Conservation (phyloP, 495 filamentous ascomycete genomes). For the Podospora sp. region DNA sequence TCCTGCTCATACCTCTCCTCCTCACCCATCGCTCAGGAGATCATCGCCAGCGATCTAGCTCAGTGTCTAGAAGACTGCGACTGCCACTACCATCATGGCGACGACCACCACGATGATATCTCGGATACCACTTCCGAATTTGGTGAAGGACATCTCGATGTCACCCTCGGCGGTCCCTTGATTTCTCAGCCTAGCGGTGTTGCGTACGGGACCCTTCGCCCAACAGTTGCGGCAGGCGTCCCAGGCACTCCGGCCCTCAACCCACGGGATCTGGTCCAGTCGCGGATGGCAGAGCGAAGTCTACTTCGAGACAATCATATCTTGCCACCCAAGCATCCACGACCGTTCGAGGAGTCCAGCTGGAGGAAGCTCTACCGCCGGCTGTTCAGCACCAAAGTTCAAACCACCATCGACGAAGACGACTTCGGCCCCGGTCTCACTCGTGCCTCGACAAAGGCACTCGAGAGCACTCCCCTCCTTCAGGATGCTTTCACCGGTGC, state of each 20-base stretch:
- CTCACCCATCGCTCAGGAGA: conserved; percentile 64
- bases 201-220: conserved; percentile 60
- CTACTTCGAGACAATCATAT: conserved; percentile 78
- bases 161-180: conserved; percentile 48
- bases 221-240: conserved; percentile 42
- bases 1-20: conserved; percentile 42
- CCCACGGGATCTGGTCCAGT: conserved; percentile 44
- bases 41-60: conserved; percentile 69
- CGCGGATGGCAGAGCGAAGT: conserved; percentile 72
- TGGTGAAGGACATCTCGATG: conserved; percentile 46
- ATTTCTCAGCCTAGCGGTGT: conserved; percentile 70
- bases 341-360: conserved; percentile 20
- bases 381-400: conserved; percentile 51
- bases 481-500: conserved; percentile 16
- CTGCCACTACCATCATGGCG: conserved; percentile 17
- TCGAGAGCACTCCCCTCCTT: conserved; percentile 47
- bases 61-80: conserved; percentile 50
- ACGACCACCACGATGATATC: conserved; percentile 38
- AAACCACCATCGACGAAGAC: conserved; percentile 51
- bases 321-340: conserved; percentile 63
- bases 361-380: conserved; percentile 39
- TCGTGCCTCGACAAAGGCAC: conserved; percentile 24
- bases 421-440: conserved; percentile 49
- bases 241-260: conserved; percentile 63
- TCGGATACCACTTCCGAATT: conserved; percentile 13